A percentile compares a stretch with the other conserved stretches of the same genome.
phyloP scores from a whole-genome alignment of 441 rosid species.

The Breynia disticha region DNA sequence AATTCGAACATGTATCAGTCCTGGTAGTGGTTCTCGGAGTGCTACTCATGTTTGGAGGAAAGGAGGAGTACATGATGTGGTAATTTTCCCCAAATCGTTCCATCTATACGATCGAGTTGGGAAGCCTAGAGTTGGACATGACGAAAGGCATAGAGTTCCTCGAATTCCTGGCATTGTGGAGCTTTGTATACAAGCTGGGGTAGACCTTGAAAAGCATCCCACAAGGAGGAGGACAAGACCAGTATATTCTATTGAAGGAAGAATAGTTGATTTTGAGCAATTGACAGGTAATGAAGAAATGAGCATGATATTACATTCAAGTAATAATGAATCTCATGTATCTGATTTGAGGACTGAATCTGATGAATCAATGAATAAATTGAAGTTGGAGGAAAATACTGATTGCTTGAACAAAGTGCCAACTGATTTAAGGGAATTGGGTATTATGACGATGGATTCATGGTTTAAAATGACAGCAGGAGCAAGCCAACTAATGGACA shows the following conservation, averaged over 20 bases:
- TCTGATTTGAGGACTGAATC: constrained; percentile 4
- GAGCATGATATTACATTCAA: constrained; percentile 4
- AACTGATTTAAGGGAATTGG: constrained; percentile 29
- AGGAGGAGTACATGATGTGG: constrained; percentile 43
- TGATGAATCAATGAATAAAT: constrained; percentile 8
- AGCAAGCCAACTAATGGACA: constrained; percentile 46
- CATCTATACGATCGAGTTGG: constrained; percentile 81
- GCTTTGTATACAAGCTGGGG: constrained; percentile 75
- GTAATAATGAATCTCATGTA: constrained; percentile 4
- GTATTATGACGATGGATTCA: constrained; percentile 39
- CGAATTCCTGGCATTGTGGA: constrained; percentile 62
- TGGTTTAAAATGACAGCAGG: constrained; percentile 71
- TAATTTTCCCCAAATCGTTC: constrained; percentile 56
- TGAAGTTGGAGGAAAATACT: constrained; percentile 5
- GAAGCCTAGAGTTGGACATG: constrained; percentile 57
- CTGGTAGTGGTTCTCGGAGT: constrained; percentile 48
- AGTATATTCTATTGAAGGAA: constrained; percentile 69
- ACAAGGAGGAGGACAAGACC: constrained; percentile 66
- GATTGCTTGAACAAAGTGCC: constrained; percentile 9
- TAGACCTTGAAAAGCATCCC: constrained; percentile 53
- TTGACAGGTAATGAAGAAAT: constrained; percentile 15
- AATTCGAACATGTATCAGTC: constrained; percentile 61
- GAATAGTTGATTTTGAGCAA: constrained; percentile 64
- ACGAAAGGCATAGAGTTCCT: constrained; percentile 38
- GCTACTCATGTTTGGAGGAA: constrained; percentile 73